Conservation (phyloP, 768 basidiomycete genomes). For the Hygrocybe punicea region DNA sequence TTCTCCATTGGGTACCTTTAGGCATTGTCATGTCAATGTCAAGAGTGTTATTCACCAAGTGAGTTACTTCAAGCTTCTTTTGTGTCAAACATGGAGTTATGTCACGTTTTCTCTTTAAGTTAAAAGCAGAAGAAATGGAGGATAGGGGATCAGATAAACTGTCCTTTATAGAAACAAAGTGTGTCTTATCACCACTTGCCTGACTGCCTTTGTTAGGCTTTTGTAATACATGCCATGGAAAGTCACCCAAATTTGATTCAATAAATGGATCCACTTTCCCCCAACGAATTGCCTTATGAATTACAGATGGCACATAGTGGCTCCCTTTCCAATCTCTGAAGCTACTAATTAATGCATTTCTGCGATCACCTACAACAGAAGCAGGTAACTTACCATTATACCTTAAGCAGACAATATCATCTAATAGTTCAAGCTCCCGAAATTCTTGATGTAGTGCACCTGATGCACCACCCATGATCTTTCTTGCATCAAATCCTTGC, state of each 20-base stretch:
- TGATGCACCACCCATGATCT: constrained; percentile 15
- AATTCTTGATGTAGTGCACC: constrained; percentile 20
- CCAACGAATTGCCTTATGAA: constrained; percentile 4
- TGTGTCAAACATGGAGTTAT: too few species aligned
- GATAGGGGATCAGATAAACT: too few species aligned
- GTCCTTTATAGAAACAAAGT: too few species aligned
- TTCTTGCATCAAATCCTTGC: constrained; percentile 19
- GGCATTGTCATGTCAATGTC: too few species aligned
- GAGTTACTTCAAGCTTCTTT: too few species aligned
- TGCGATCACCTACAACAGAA: neutral
- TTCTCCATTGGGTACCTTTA: too few species aligned
- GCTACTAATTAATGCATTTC: neutral
- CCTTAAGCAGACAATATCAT: constrained; percentile 19
- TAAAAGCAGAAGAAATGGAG: too few species aligned
- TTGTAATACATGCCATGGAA: neutral
- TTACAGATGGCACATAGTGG: neutral
- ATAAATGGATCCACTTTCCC: constrained; percentile 1
- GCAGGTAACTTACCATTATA: constrained; percentile 3
- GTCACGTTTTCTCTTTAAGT: too few species aligned
- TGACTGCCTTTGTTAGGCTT: neutral
- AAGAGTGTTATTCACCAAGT: too few species aligned
- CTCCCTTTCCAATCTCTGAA: neutral
- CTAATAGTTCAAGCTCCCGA: constrained; percentile 18
- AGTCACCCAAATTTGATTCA: neutral
- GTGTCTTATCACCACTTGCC: too few species aligned